Evolutionary conservation across 495 filamentous ascomycete genomes (phyloP).

Genomic region (Achaetomiella virescens): DNA sequence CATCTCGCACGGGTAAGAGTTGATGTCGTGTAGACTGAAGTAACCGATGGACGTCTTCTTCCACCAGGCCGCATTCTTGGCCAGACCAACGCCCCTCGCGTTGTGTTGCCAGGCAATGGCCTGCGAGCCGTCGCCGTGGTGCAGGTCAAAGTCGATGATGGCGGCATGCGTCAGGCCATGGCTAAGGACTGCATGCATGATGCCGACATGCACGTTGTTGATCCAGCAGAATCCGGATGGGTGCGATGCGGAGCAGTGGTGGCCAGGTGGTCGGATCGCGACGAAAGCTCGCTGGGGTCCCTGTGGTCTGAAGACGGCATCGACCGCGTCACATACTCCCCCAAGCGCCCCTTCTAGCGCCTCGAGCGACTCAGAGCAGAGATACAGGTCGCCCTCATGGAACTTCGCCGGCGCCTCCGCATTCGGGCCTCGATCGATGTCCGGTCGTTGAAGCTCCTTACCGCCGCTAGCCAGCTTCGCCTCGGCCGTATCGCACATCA

Average conservation of each 20-base stretch:
- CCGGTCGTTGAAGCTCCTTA: slow-evolving; percentile 67
- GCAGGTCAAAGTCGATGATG: slow-evolving; percentile 94
- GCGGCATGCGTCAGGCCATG: slow-evolving; percentile 89
- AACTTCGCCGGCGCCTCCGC: slow-evolving; percentile 47
- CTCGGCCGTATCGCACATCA: slow-evolving; percentile 75
- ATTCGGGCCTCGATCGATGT: slow-evolving; percentile 41
- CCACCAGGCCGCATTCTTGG: slow-evolving; percentile 60
- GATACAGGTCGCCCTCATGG: slow-evolving; percentile 82
- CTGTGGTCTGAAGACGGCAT: slow-evolving; percentile 62
- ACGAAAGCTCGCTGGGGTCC: slow-evolving; percentile 73
- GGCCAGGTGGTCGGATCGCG: slow-evolving; percentile 75
- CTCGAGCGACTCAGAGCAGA: slow-evolving; percentile 74
- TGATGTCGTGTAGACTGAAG: slow-evolving; percentile 95
- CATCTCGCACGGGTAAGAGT: slow-evolving; percentile 89
- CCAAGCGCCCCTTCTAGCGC: slow-evolving; percentile 87
- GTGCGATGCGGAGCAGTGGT: slow-evolving; percentile 82
- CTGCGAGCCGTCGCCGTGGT: slow-evolving; percentile 95
- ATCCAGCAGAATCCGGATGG: slow-evolving; percentile 98
- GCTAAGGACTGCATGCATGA: slow-evolving; percentile 74
- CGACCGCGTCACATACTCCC: slow-evolving; percentile 84
- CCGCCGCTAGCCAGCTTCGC: slow-evolving; percentile 61
- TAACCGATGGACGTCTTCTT: slow-evolving; percentile 88
- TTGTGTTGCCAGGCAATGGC: slow-evolving; percentile 87
- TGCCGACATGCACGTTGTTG: slow-evolving; percentile 96
- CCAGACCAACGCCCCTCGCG: slow-evolving; percentile 45